Evolutionary conservation across 805 yeast species (phyloP).

Genomic region (Wickerhamiella alocasiicola): DNA sequence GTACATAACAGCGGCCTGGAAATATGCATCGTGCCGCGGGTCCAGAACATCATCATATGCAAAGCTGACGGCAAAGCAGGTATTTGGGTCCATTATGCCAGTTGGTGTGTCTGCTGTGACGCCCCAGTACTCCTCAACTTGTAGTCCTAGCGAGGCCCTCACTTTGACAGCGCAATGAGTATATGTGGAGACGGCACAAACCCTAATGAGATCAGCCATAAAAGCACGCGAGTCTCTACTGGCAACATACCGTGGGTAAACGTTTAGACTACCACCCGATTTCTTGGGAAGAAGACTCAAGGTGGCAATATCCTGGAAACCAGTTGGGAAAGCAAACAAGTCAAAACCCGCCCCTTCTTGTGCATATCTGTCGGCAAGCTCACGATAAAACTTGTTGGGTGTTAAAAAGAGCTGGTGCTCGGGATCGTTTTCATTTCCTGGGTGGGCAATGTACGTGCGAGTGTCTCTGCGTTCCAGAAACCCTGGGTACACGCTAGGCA

Average conservation of each 20-base stretch:
- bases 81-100: conserved; percentile 50
- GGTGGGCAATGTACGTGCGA: conserved; percentile 1
- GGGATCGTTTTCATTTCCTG: conserved; percentile 23
- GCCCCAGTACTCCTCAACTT: conserved; percentile 65
- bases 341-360: conserved; percentile 60
- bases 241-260: conserved; percentile 54
- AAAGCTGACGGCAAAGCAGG: conserved; percentile 57
- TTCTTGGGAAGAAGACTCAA: conserved; percentile 48
- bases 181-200: conserved; percentile 36
- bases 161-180: conserved; percentile 74
- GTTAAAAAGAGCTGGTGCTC: conserved; percentile 43
- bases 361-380: conserved; percentile 45
- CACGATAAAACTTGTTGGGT: conserved; percentile 48
- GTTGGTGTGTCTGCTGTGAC: conserved; percentile 23
- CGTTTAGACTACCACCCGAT: conserved; percentile 59
- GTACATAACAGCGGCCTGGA: conserved; percentile 81
- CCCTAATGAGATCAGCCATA: conserved; percentile 35
- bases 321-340: conserved; percentile 52
- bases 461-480: conserved; percentile 29
- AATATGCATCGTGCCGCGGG: conserved; percentile 57
- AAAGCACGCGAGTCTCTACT: conserved; percentile 60
- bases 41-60: conserved; percentile 64
- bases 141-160: conserved; percentile 79
- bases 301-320: conserved; percentile 61
- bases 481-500: conserved; percentile 81